These are phyloP conservation scores for Monosiga brevicollis DNA, from an alignment of 78 protist species.

Conservation along the genomic window DNA sequence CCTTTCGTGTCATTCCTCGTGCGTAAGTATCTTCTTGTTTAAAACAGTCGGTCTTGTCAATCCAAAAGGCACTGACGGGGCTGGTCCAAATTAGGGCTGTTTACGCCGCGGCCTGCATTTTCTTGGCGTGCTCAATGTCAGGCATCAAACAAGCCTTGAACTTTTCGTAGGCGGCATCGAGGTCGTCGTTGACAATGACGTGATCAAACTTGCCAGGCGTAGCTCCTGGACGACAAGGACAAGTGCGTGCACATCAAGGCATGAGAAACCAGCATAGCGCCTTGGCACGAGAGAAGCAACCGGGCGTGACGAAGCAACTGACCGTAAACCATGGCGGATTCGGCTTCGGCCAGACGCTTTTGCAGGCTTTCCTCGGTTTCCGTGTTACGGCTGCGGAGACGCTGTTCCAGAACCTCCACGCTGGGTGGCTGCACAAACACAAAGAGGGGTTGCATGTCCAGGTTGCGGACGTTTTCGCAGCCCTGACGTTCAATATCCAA, in stretches of 20 bases:
- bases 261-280: neutral
- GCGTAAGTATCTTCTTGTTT: too few species aligned
- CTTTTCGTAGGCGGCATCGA: neutral
- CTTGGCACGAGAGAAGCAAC: neutral
- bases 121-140: neutral
- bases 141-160: neutral
- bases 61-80: too few species aligned
- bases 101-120: too few species aligned
- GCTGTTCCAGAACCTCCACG: neutral
- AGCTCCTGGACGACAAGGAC: neutral
- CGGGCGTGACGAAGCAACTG: neutral
- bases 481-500: neutral
- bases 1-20: too few species aligned
- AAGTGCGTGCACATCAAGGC: neutral
- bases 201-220: neutral
- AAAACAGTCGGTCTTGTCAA: too few species aligned
- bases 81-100: too few species aligned
- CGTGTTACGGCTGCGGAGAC: neutral
- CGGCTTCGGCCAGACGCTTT: neutral
- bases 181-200: neutral
- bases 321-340: neutral
- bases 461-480: neutral
- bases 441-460: neutral
- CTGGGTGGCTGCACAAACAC: neutral
- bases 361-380: neutral